Evolutionary conservation across 768 basidiomycete species (phyloP).

Genomic region (Tephrocybe rancida): DNA sequence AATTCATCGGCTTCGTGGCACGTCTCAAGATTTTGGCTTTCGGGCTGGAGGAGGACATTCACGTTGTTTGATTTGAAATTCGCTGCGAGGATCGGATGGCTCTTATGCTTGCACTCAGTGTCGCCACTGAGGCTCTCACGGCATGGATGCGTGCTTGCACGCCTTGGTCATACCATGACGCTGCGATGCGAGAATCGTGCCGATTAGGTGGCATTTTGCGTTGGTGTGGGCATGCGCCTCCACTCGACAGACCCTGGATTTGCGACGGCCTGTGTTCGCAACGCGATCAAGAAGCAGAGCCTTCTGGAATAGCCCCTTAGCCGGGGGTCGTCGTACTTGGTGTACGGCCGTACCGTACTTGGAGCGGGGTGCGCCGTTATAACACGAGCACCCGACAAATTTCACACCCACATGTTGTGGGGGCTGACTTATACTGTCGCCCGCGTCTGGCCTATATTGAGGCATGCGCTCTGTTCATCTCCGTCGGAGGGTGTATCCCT

Average conservation of each 20-base stretch:
- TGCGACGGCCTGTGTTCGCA: too few species aligned
- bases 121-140: slow-evolving; percentile 15
- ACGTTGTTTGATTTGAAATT: slow-evolving; percentile 49
- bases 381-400: too few species aligned
- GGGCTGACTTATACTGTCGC: too few species aligned
- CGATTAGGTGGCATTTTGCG: too few species aligned
- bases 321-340: too few species aligned
- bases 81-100: slow-evolving; percentile 58
- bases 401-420: too few species aligned
- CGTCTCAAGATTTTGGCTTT: slow-evolving; percentile 44
- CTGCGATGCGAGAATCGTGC: too few species aligned
- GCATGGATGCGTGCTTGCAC: slow-evolving; percentile 16
- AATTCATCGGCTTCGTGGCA: slow-evolving; percentile 39
- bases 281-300: too few species aligned
- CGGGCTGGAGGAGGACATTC: slow-evolving; percentile 36
- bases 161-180: slow-evolving; percentile 9
- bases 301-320: too few species aligned
- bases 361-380: too few species aligned
- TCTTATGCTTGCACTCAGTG: slow-evolving; percentile 4
- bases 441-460: not conserved
- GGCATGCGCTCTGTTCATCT: not conserved
- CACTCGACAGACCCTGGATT: slow-evolving; percentile 3
- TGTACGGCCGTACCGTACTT: not conserved
- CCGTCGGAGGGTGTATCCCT: not conserved
- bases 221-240: too few species aligned